Conservation (phyloP, 2,329 filamentous ascomycete species). For the Boeremia exigua region DNA sequence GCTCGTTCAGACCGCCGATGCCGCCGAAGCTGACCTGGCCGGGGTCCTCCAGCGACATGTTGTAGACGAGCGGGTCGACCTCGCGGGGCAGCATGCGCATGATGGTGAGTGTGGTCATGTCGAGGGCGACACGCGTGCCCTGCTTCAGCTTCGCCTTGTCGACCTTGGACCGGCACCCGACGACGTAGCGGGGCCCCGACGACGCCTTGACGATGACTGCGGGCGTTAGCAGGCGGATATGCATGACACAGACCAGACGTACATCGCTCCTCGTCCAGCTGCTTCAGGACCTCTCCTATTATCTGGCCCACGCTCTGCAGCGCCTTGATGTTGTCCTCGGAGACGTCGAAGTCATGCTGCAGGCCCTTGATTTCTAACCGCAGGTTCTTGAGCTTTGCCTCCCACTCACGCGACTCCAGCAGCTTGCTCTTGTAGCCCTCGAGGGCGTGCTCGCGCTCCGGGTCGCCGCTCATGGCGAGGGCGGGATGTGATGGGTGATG, state of each 20-base stretch:
- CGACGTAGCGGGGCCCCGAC: constrained; percentile 94
- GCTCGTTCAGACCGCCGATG: constrained; percentile 96
- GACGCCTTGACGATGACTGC: constrained; percentile 98
- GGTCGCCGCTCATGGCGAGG: constrained; percentile 50
- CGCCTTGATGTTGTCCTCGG: constrained; percentile 99
- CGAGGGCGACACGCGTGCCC: constrained; percentile 93
- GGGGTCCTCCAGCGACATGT: constrained; percentile 98
- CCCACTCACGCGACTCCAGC: constrained; percentile 97
- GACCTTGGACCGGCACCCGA: constrained; percentile 97
- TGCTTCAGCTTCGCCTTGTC: constrained; percentile 98
- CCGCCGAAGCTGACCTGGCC: constrained; percentile 97
- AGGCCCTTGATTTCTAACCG: constrained; percentile 95
- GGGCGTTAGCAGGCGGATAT: constrained; percentile 24
- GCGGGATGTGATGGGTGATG: constrained; percentile 9
- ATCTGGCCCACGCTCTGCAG: constrained; percentile 99
- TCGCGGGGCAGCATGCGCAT: constrained; percentile 99
- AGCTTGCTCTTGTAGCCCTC: constrained; percentile 61
- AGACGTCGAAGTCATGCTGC: constrained; percentile 93
- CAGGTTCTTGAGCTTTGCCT: constrained; percentile 93
- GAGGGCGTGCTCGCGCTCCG: constrained; percentile 59
- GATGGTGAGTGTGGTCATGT: constrained; percentile 99
- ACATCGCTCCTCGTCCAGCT: constrained; percentile 99
- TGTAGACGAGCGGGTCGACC: constrained; percentile 98
- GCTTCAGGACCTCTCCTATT: constrained; percentile 98
- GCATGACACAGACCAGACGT: no score